Conservation (phyloP, 345 rosid genomes). For the Bruguiera gymnorhiza region DNA sequence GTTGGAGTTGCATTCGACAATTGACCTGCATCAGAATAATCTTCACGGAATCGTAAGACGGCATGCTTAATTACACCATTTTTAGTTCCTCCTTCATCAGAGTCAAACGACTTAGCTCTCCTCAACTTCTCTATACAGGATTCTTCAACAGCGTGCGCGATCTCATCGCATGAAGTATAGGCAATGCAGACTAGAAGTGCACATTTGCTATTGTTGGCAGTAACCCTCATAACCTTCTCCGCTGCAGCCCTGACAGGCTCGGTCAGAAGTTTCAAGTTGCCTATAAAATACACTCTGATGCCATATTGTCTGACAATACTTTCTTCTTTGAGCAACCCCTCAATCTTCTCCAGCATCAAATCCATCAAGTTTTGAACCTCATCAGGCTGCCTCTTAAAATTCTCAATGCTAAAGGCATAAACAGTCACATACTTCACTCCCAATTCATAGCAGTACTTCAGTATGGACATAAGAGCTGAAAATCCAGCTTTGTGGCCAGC, state of each 20-base stretch:
- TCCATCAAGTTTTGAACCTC: constrained; percentile 72
- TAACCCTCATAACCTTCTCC: constrained; percentile 55
- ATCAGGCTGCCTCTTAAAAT: constrained; percentile 62
- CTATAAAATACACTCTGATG: constrained; percentile 44
- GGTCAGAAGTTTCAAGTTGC: constrained; percentile 48
- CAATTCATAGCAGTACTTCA: constrained; percentile 63
- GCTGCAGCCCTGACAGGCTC: constrained; percentile 45
- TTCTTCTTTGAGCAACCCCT: constrained; percentile 51
- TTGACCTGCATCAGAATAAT: constrained; percentile 11
- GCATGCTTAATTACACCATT: neutral
- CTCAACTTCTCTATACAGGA: constrained; percentile 41
- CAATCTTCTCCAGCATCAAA: constrained; percentile 67
- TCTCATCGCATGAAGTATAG: constrained; percentile 61
- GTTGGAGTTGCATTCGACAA: neutral
- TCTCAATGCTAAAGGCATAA: constrained; percentile 73
- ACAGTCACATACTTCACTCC: constrained; percentile 57
- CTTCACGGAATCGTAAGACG: constrained; percentile 5
- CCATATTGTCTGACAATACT: constrained; percentile 59
- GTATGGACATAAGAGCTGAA: constrained; percentile 45
- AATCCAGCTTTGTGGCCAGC: constrained; percentile 62
- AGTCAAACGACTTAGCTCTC: constrained; percentile 6
- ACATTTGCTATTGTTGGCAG: constrained; percentile 37
- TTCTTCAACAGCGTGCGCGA: constrained; percentile 59
- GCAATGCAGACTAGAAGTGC: constrained; percentile 59
- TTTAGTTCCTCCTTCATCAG: neutral